Conservation (phyloP, 1,139 yeast species). For the Candida anutae region DNA sequence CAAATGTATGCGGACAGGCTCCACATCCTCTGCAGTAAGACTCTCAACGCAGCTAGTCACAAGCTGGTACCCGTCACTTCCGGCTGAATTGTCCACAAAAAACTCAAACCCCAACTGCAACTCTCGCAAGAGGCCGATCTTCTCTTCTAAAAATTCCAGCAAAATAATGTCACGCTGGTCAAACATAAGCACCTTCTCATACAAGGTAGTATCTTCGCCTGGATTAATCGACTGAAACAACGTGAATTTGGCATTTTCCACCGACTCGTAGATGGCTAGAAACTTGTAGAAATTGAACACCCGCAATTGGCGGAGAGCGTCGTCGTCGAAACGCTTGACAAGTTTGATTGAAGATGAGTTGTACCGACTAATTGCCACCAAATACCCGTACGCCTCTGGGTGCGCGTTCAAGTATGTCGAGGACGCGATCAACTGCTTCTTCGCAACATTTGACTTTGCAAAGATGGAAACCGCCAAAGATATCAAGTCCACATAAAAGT, state of each 20-base stretch:
- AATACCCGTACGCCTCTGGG: slow-evolving; percentile 31
- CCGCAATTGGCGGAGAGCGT: slow-evolving; percentile 31
- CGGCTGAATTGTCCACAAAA: slow-evolving; percentile 17
- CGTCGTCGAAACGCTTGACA: slow-evolving; percentile 28
- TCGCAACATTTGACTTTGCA: slow-evolving; percentile 33
- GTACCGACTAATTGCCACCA: slow-evolving; percentile 39
- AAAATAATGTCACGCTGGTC: slow-evolving; percentile 31
- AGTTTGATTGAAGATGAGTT: slow-evolving; percentile 32
- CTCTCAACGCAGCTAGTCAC: slow-evolving; percentile 8
- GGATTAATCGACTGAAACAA: slow-evolving; percentile 20
- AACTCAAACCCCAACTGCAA: slow-evolving; percentile 21
- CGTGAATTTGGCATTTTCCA: slow-evolving; percentile 26
- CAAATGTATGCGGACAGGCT: slow-evolving; percentile 7
- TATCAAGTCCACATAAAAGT: slow-evolving; percentile 32
- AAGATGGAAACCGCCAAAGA: slow-evolving; percentile 25
- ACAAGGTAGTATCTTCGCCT: slow-evolving; percentile 23
- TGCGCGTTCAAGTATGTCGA: slow-evolving; percentile 22
- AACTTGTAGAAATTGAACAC: slow-evolving; percentile 37
- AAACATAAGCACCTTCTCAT: slow-evolving; percentile 33
- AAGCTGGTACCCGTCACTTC: slow-evolving; percentile 4
- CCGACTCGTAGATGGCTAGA: slow-evolving; percentile 23
- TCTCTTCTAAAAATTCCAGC: slow-evolving; percentile 31
- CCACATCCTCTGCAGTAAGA: slow-evolving; percentile 8
- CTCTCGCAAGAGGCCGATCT: slow-evolving; percentile 19
- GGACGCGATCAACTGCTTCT: slow-evolving; percentile 29